phyloP scores from a whole-genome alignment of 345 rosid species.

The Gossypium anomalum region DNA sequence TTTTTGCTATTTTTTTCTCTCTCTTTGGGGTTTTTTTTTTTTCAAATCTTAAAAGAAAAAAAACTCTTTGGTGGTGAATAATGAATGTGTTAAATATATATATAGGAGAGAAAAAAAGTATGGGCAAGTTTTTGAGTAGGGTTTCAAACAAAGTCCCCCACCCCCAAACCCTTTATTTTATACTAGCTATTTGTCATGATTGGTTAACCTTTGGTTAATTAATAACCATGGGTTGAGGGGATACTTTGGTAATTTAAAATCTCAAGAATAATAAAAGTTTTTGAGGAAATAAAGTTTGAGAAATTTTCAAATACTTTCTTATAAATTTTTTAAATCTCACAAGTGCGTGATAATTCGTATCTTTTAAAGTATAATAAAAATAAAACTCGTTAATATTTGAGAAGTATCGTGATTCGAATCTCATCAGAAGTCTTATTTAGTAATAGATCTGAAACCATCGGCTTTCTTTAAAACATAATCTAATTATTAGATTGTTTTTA shows the following conservation, averaged over 20 bases:
- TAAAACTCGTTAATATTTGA: too few relatives aligned
- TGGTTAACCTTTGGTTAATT: slow-evolving; percentile 24
- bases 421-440: too few relatives aligned
- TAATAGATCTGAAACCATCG: too few relatives aligned
- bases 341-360: too few relatives aligned
- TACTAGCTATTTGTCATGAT: slow-evolving; percentile 11
- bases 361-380: too few relatives aligned
- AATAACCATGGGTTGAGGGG: slow-evolving; percentile 17
- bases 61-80: too few relatives aligned
- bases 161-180: slow-evolving; percentile 14
- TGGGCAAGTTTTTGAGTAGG: slow-evolving; percentile 3
- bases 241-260: not conserved
- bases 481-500: too few relatives aligned
- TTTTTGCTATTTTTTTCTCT: not conserved
- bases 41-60: not conserved
- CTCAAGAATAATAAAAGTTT: not conserved
- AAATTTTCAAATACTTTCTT: too few relatives aligned
- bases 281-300: not conserved
- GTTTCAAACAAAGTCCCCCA: slow-evolving; percentile 8
- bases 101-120: not conserved
- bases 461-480: too few relatives aligned
- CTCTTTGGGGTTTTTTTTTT: not conserved
- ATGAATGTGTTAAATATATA: not conserved
- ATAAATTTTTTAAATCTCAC: too few relatives aligned
- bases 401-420: too few relatives aligned